A percentile compares a stretch with the other conserved stretches of the same genome.
Evolutionary conservation across 176 grass and related monocot species (phyloP).

Genomic region (Triticum monococcum): DNA sequence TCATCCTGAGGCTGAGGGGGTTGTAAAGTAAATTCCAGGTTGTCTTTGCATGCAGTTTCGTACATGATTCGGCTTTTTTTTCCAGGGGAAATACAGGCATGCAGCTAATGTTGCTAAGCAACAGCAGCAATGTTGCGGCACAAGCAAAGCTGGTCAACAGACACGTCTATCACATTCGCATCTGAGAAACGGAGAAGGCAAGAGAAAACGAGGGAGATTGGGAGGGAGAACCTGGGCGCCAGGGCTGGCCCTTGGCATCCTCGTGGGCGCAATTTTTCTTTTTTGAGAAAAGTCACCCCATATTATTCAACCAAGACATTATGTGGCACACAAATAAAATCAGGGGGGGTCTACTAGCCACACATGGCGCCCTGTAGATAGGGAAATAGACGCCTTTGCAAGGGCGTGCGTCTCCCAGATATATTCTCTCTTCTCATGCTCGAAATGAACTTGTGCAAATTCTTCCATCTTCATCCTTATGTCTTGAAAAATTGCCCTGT

Average conservation of each 20-base stretch:
- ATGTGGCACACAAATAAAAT: too few species aligned
- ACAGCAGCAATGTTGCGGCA: neutral
- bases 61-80: neutral
- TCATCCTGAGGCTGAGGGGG: too few species aligned
- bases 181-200: neutral
- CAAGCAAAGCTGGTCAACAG: neutral
- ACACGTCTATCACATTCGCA: neutral
- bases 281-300: too few species aligned
- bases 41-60: neutral
- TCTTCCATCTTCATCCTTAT: too few species aligned
- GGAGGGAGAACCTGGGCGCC: constrained; percentile 32
- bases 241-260: constrained; percentile 37
- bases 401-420: too few species aligned
- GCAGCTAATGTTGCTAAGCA: neutral
- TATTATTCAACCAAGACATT: too few species aligned
- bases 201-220: neutral
- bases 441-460: too few species aligned
- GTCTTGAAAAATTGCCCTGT: too few species aligned
- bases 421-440: too few species aligned
- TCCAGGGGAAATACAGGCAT: neutral
- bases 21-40: neutral
- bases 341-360: too few species aligned
- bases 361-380: too few species aligned
- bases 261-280: neutral
- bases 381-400: too few species aligned